phyloP scores from a whole-genome alignment of 208 protist species.

The Leishmania tropica region DNA sequence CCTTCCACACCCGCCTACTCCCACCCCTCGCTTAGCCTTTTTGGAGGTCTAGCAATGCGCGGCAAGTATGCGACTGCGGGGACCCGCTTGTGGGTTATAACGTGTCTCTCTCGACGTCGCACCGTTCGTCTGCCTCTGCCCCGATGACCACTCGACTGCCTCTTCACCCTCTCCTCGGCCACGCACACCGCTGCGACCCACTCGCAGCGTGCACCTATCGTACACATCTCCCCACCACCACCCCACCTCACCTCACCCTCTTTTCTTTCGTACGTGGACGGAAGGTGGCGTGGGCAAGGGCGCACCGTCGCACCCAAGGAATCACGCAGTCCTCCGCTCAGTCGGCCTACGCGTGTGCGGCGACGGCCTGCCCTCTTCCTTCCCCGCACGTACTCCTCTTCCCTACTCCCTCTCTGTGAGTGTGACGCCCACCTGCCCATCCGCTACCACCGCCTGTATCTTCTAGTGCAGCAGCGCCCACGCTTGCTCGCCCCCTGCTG shows the following conservation, averaged over 20 bases:
- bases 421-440: background rate
- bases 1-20: background rate
- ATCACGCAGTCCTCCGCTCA: background rate
- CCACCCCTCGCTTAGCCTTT: background rate
- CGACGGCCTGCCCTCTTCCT: background rate
- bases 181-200: background rate
- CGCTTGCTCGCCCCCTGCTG: background rate
- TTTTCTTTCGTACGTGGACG: background rate
- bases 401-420: background rate
- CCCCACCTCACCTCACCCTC: background rate
- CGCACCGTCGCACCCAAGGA: background rate
- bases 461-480: background rate
- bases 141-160: background rate
- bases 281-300: background rate
- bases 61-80: background rate
- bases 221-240: background rate
- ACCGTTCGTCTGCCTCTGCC: background rate
- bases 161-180: background rate
- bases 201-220: background rate
- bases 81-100: background rate
- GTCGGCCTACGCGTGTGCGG: background rate
- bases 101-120: background rate
- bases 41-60: background rate
- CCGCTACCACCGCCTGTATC: background rate
- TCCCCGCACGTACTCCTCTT: background rate